Percentiles rank a stretch among this genome's conserved stretches.
Conservation (phyloP, 164 flowering plant species). For the Malania oleifera region DNA sequence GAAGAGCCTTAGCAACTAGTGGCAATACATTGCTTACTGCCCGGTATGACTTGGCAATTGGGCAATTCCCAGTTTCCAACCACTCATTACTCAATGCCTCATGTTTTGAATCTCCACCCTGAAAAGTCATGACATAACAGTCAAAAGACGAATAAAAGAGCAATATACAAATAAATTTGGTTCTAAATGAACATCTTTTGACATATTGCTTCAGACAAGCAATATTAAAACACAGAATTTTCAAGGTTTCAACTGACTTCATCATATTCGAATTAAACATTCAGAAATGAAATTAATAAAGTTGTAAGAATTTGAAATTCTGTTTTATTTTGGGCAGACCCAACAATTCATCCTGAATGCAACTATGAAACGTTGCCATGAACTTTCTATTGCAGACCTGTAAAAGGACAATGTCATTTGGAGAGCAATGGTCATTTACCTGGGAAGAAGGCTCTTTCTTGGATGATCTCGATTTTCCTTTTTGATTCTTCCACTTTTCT, state of each 20-base stretch:
- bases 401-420: neutral
- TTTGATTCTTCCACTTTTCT: slow-evolving; percentile 60
- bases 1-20: slow-evolving; percentile 73
- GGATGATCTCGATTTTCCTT: slow-evolving; percentile 46
- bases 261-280: too few species aligned
- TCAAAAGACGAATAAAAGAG: neutral
- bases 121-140: slow-evolving; percentile 14
- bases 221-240: too few species aligned
- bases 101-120: slow-evolving; percentile 68
- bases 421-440: slow-evolving; percentile 26
- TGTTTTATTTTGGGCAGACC: too few species aligned
- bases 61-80: slow-evolving; percentile 86
- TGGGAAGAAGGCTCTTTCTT: slow-evolving; percentile 56
- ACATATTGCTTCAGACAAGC: too few species aligned
- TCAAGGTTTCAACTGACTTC: too few species aligned
- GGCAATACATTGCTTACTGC: slow-evolving; percentile 86
- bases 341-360: too few species aligned
- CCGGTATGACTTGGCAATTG: slow-evolving; percentile 89
- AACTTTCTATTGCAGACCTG: neutral
- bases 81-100: slow-evolving; percentile 90
- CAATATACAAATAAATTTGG: neutral
- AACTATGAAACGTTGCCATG: neutral
- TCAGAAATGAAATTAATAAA: too few species aligned
- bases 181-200: too few species aligned
- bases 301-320: too few species aligned